These are phyloP conservation scores for Mercurialis annua DNA, from an alignment of 345 rosid genomes.

Conservation along the genomic window DNA sequence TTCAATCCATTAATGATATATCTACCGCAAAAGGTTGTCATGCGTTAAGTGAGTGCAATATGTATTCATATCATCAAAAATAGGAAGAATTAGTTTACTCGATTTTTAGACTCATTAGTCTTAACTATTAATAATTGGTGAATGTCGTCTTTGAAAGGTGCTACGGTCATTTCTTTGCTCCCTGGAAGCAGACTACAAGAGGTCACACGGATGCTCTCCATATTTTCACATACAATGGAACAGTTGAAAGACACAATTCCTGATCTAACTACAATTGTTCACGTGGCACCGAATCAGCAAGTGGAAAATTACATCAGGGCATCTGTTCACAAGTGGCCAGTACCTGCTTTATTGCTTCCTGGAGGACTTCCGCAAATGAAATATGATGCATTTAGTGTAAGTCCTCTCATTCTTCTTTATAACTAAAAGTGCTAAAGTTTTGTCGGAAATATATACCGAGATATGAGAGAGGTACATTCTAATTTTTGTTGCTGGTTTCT, in stretches of 20 bases:
- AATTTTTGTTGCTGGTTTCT: not conserved
- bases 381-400: conserved; percentile 73
- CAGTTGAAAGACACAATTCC: conserved; percentile 49
- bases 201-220: conserved; percentile 81
- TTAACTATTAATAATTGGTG: conserved; percentile 2
- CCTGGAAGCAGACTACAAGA: conserved; percentile 98
- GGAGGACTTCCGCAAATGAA: conserved; percentile 61
- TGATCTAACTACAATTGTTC: conserved; percentile 51
- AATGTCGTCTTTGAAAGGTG: conserved; percentile 42
- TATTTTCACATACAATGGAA: conserved; percentile 51
- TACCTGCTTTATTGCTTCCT: conserved; percentile 61
- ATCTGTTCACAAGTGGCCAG: conserved; percentile 61
- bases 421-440: not conserved
- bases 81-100: not conserved
- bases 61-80: not conserved
- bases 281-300: conserved; percentile 70
- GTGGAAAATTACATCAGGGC: conserved; percentile 50
- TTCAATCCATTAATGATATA: not conserved
- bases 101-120: not conserved
- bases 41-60: not conserved
- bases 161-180: conserved; percentile 60
- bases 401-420: conserved; percentile 24
- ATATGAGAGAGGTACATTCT: not conserved
- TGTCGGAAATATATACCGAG: not conserved
- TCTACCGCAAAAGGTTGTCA: not conserved